Evolutionary conservation across 2,329 filamentous ascomycete species (phyloP), one percentile per base, ranked within the genome.

Genomic region (Ciborinia camelliae): DNA sequence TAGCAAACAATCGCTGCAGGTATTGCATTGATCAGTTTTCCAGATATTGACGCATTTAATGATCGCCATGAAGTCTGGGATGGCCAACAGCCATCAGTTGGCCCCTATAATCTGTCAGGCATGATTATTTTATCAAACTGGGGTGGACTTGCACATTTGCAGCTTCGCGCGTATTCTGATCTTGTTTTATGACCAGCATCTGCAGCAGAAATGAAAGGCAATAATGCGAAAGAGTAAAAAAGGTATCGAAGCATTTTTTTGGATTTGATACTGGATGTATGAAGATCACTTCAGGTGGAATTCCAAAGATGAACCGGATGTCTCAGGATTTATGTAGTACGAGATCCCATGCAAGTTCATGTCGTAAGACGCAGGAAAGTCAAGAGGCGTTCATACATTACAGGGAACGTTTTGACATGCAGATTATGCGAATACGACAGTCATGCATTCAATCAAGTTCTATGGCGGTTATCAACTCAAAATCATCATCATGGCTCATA

Each of bases 1-100:
- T 78, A 78, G 63, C 77, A 79, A 20, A 75, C 71, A 39, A 70
- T 68, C 14, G 75, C 77, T 8, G 73, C 65, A 6, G 77, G 77
- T 5, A 63, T 57, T 20, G 74, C 74, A n/a, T 64, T 59, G 35
- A 78, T 73, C 1, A 78, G 68, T 45, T 72, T 72, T 12, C 77
- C 77, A 1, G 67, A 68, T 20, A 78, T 63, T 0, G 75, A 72
- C 3, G 54, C 51, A 47, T 79, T 79, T 53, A 79, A 70, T 0
- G 64, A 51, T 53, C 71, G 64, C 76, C 76, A 79, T 18, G 67
- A 54, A 20, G 66, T 37, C 3, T 54, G 53, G 0, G 71, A 71
- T 3, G 76, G 76, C 76, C 76, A 78, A 67, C 77, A 79, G 26
- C 23, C 23, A 63, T 64, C 63, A 30, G 12, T 48, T 39, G 63